Evolutionary conservation across 1,139 yeast species (phyloP).

Genomic region (Diutina ranongensis): DNA sequence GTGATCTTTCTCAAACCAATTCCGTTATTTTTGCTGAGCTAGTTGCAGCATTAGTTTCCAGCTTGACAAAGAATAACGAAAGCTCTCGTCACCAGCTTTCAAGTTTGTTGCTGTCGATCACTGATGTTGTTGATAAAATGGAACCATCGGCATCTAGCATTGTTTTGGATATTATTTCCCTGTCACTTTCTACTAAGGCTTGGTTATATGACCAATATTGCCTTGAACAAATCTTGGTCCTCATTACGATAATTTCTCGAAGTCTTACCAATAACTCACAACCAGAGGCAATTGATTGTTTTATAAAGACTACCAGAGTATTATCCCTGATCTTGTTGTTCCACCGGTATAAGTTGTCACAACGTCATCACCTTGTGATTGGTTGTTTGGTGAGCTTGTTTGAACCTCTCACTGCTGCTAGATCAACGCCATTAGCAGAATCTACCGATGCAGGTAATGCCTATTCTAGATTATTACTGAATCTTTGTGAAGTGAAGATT

Average conservation of each 20-base stretch:
- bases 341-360: slow-evolving; percentile 59
- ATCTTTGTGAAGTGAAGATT: slow-evolving; percentile 44
- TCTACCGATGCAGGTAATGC: background rate
- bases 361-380: slow-evolving; percentile 61
- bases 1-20: background rate
- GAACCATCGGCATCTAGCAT: slow-evolving; percentile 7
- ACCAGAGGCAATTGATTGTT: slow-evolving; percentile 13
- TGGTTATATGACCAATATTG: slow-evolving; percentile 63
- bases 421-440: slow-evolving; percentile 20
- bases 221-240: slow-evolving; percentile 39
- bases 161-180: background rate
- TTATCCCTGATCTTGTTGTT: slow-evolving; percentile 47
- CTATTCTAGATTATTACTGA: slow-evolving; percentile 43
- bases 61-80: background rate
- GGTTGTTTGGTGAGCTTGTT: slow-evolving; percentile 37
- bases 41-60: background rate
- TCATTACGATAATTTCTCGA: slow-evolving; percentile 13
- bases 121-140: background rate
- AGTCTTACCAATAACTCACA: slow-evolving; percentile 3
- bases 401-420: slow-evolving; percentile 25
- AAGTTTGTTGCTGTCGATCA: background rate
- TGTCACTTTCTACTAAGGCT: slow-evolving; percentile 17
- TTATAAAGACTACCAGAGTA: slow-evolving; percentile 27
- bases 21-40: background rate
- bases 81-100: background rate